Base-by-base conservation (phyloP, 2,329 filamentous ascomycete species). In the Clonostachys sp. region DNA sequence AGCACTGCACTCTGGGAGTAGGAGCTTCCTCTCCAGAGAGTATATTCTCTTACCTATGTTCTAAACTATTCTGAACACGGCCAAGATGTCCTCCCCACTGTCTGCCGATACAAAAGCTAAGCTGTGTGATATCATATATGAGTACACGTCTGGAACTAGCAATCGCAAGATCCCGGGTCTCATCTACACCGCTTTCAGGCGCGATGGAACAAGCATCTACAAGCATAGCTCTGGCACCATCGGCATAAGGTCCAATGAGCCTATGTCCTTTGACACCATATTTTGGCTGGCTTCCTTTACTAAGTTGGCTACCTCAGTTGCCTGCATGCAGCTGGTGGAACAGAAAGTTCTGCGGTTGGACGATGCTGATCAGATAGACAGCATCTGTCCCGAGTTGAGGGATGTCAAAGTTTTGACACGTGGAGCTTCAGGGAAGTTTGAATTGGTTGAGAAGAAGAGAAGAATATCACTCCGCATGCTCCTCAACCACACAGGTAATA, bases 241-340 rank as follows among this genome's bases (percentile, higher is more conserved):
- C 4, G 78, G 77, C 0, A 42, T 68, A 6, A 61, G 44, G 0
- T 64, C 65, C 3, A 53, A 65, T 1, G 72, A 80, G 42, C 66
- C 74, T 5, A 81, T 87, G 76, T 74, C 73, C 0, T 61, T 81
- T 34, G 42, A 33, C 33, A 30, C 17, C 24, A 12, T 44, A 13
- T 73, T 74, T 65, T 70, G 75, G 61, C 62, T 67, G 45, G 70
- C 65, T 53, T 78, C 73, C 57, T 89, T 84, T 47, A 94, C 79
- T 14, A 83, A 83, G 61, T 67, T 80, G 65, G 61, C 82, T 12
- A 64, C 68, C 0, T 75, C 68, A 0, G 60, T 81, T 13, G 75
- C 77, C 1, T 71, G 66, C 42, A 79, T 83, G 75, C 78, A 83
- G 57, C 69, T 79, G 1, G 78, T 82, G 2, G 80, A 83, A 55